Percentiles rank a stretch among this genome's conserved stretches.
phyloP scores from a whole-genome alignment of 129 eudicot genomes.

The Silybum marianum region DNA sequence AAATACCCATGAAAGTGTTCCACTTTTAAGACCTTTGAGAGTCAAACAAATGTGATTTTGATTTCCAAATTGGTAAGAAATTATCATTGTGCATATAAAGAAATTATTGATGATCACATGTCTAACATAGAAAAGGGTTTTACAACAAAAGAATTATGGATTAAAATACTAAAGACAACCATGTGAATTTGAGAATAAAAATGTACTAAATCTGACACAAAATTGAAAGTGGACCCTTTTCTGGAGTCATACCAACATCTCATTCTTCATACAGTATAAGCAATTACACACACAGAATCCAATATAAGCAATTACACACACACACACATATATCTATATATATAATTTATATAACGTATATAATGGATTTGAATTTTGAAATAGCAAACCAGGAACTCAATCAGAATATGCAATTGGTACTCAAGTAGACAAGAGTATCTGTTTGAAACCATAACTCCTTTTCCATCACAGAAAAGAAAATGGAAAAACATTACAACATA shows the following conservation, averaged over 20 bases:
- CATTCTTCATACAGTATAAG: neutral
- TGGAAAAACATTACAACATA: slow-evolving; percentile 1
- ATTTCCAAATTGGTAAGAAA: neutral
- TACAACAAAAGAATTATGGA: neutral
- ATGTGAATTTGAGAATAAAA: neutral
- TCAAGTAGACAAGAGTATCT: neutral
- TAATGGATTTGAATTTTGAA: slow-evolving; percentile 1
- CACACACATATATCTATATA: too few relatives aligned
- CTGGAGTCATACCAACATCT: neutral
- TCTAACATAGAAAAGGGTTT: neutral
- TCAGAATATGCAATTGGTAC: slow-evolving; percentile 8
- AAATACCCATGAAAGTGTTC: neutral
- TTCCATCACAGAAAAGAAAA: slow-evolving; percentile 1
- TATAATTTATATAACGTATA: neutral
- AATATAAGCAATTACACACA: neutral
- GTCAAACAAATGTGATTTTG: neutral
- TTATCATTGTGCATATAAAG: neutral
- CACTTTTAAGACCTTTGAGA: neutral
- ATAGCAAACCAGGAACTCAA: slow-evolving; percentile 10
- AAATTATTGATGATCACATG: neutral
- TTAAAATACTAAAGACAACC: neutral
- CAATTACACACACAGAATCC: neutral
- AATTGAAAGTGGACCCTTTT: neutral
- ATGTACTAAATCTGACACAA: neutral
- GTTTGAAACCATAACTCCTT: neutral